Evolutionary conservation across 768 basidiomycete genomes (phyloP).

Genomic region (Lepiota brunneoincarnata): DNA sequence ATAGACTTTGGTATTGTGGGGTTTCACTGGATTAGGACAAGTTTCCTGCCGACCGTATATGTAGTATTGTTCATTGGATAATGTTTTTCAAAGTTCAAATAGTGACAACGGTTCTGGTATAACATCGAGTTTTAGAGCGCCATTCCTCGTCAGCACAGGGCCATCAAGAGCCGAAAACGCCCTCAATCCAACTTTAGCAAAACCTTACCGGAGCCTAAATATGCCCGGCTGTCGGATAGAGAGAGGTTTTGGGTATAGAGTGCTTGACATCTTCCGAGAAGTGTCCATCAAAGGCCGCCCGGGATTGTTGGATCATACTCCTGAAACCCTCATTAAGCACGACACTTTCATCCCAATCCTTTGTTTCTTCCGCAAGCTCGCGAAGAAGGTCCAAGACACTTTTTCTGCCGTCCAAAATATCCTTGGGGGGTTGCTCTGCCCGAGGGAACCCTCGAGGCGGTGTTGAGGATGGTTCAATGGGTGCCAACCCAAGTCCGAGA

Average conservation of each 20-base stretch:
- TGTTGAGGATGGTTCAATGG: not conserved
- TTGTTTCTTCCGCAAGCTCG: slow-evolving; percentile 48
- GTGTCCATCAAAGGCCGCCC: slow-evolving; percentile 2
- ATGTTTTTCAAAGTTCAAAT: too few relatives aligned
- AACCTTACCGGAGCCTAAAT: not conserved
- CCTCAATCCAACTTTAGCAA: slow-evolving; percentile 3
- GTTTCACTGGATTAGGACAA: too few relatives aligned
- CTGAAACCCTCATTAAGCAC: slow-evolving; percentile 48
- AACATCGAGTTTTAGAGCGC: too few relatives aligned
- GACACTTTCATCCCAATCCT: slow-evolving; percentile 47
- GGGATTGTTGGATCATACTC: slow-evolving; percentile 36
- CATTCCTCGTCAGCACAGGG: not conserved
- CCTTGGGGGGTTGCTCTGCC: not conserved
- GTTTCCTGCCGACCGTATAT: too few relatives aligned
- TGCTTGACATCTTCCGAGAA: slow-evolving; percentile 1
- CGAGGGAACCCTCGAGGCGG: not conserved
- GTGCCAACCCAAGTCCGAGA: not conserved
- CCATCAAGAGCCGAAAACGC: not conserved
- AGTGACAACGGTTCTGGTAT: too few relatives aligned
- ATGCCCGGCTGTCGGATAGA: not conserved
- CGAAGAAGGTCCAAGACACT: slow-evolving; percentile 40
- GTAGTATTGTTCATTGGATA: too few relatives aligned
- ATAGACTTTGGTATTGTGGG: slow-evolving; percentile 12
- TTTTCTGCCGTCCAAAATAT: slow-evolving; percentile 16
- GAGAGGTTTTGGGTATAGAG: not conserved